These are phyloP conservation scores for Termitomyces sp. DNA, from an alignment of 768 basidiomycete species.

Conservation along the genomic window DNA sequence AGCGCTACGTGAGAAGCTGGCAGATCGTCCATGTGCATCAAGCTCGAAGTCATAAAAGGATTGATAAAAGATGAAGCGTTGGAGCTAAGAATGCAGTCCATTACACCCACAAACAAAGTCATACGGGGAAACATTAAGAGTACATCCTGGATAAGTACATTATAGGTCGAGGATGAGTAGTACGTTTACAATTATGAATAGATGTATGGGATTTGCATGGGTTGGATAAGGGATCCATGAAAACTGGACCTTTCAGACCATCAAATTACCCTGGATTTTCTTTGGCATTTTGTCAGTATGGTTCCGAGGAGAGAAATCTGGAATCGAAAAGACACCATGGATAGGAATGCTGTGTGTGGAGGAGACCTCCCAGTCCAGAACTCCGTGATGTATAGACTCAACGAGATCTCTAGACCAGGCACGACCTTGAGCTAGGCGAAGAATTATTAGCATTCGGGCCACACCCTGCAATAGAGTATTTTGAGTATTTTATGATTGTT, in stretches of 20 bases:
- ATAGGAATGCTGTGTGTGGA: conserved; percentile 19
- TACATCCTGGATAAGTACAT: no score
- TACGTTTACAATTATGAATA: background rate
- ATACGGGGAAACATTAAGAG: background rate
- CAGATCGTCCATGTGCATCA: background rate
- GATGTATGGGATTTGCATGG: background rate
- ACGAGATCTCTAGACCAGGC: conserved; percentile 20
- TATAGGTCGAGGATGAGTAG: no score
- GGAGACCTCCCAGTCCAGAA: conserved; percentile 18
- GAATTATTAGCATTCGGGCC: conserved; percentile 14
- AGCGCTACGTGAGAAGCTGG: conserved; percentile 25
- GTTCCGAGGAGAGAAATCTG: background rate
- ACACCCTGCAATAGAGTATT: conserved; percentile 9
- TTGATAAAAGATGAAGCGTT: background rate
- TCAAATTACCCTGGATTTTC: background rate
- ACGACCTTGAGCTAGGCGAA: conserved; percentile 19
- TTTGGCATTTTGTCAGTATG: background rate
- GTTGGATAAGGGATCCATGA: background rate
- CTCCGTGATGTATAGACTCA: conserved; percentile 11
- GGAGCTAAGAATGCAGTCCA: background rate
- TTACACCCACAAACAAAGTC: background rate
- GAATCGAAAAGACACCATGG: conserved; percentile 8
- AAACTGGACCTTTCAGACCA: background rate
- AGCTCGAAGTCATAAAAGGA: background rate
- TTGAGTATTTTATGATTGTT: background rate